A percentile compares a stretch with the other conserved stretches of the same genome.
phyloP scores from a whole-genome alignment of 805 yeast genomes.

The Lipomyces sp. region DNA sequence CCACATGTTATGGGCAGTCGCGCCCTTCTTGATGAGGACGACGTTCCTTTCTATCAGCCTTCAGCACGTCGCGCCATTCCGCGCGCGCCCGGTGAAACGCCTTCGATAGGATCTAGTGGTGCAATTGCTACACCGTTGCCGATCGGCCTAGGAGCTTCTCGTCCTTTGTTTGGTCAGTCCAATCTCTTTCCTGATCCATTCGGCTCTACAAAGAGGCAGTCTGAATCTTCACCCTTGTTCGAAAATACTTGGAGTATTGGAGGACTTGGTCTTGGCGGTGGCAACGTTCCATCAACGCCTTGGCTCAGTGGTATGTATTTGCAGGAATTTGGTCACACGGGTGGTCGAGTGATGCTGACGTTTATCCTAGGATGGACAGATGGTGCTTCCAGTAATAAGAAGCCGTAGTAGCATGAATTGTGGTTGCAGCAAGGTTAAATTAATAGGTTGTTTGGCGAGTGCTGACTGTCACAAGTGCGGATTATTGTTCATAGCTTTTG shows the following conservation, averaged over 20 bases:
- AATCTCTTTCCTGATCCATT: conserved; percentile 28
- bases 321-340: neutral
- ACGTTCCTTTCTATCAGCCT: conserved; percentile 24
- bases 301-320: conserved; percentile 14
- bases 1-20: conserved; percentile 32
- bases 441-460: neutral
- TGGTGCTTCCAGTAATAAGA: neutral
- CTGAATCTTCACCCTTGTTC: conserved; percentile 9
- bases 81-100: neutral
- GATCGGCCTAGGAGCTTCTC: conserved; percentile 2
- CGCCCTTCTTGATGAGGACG: conserved; percentile 29
- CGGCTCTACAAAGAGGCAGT: conserved; percentile 5
- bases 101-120: conserved; percentile 3
- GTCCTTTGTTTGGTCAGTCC: conserved; percentile 23
- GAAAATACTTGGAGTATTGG: conserved; percentile 27
- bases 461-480: neutral
- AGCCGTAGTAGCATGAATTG: neutral
- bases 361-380: neutral
- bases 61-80: conserved; percentile 21
- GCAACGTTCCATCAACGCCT: conserved; percentile 13
- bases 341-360: neutral
- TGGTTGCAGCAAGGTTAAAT: neutral
- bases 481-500: conserved; percentile 9
- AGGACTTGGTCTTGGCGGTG: conserved; percentile 22
- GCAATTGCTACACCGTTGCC: conserved; percentile 5